These are phyloP conservation scores for Exophiala xenobiotica DNA, from an alignment of 2,329 filamentous ascomycete genomes.

Conservation along the genomic window DNA sequence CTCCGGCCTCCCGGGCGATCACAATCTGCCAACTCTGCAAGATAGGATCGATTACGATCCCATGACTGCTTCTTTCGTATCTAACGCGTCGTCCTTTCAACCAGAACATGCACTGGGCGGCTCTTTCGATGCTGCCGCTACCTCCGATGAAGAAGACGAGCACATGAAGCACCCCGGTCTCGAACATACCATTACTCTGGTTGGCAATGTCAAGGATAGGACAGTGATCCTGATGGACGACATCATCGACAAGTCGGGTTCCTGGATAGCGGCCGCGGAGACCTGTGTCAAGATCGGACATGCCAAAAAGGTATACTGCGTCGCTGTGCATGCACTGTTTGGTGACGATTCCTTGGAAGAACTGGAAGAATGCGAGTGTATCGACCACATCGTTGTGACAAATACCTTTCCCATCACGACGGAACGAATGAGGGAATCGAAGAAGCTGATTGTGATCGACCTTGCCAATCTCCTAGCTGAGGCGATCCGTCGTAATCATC, in stretches of 20 bases:
- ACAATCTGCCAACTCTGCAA: slow-evolving; percentile 41
- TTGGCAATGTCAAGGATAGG: slow-evolving; percentile 85
- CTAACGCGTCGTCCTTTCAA: slow-evolving; percentile 72
- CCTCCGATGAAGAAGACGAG: slow-evolving; percentile 90
- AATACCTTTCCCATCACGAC: slow-evolving; percentile 93
- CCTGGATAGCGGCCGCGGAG: slow-evolving; percentile 96
- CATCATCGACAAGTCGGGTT: slow-evolving; percentile 97
- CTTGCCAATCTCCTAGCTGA: slow-evolving; percentile 85
- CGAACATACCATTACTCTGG: slow-evolving; percentile 96
- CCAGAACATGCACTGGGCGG: slow-evolving; percentile 74
- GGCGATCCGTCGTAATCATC: slow-evolving; percentile 92
- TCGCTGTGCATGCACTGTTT: slow-evolving; percentile 94
- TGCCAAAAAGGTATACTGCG: slow-evolving; percentile 93
- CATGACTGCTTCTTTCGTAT: slow-evolving; percentile 80
- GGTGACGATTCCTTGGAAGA: slow-evolving; percentile 85
- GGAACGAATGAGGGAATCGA: slow-evolving; percentile 66
- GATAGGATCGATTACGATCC: slow-evolving; percentile 67
- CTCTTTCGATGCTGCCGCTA: slow-evolving; percentile 76
- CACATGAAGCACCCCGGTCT: slow-evolving; percentile 75
- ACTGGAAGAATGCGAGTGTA: slow-evolving; percentile 88
- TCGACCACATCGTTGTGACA: slow-evolving; percentile 90
- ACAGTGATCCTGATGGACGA: slow-evolving; percentile 95
- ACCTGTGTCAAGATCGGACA: slow-evolving; percentile 82
- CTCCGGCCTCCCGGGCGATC: slow-evolving; percentile 50
- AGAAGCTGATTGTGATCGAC: slow-evolving; percentile 86